phyloP scores from a whole-genome alignment of 2,329 filamentous ascomycete species.

The Pseudonectria foliicola region DNA sequence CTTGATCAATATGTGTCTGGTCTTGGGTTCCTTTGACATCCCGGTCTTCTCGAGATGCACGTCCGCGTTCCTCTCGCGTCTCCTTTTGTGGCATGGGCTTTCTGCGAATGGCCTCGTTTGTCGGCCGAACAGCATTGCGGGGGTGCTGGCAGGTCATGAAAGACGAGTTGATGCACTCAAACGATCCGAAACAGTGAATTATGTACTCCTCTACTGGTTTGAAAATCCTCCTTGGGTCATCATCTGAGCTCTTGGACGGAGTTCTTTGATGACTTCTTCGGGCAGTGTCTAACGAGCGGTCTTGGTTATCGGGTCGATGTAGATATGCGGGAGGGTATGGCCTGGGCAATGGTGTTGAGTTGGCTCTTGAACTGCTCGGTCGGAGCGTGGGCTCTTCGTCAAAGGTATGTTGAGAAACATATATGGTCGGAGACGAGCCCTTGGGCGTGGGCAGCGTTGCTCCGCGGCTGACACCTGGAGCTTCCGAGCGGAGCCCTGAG shows the following conservation, averaged over 20 bases:
- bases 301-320: conserved; percentile 27
- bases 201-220: conserved; percentile 73
- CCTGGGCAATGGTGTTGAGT: conserved; percentile 16
- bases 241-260: conserved; percentile 10
- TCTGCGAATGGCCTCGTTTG: conserved; percentile 20
- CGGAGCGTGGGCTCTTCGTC: conserved; percentile 32
- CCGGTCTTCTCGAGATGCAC: conserved; percentile 25
- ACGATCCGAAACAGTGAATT: conserved; percentile 57
- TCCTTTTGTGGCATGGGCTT: conserved; percentile 19
- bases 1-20: conserved; percentile 11
- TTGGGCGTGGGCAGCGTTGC: conserved; percentile 1
- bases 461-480: conserved; percentile 5
- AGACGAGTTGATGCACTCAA: conserved; percentile 67
- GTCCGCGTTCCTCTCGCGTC: conserved; percentile 30
- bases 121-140: conserved; percentile 25
- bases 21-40: conserved; percentile 8
- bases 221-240: conserved; percentile 57
- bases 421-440: conserved; percentile 13
- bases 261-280: conserved; percentile 10
- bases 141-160: conserved; percentile 47
- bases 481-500: conserved; percentile 4
- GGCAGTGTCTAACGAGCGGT: conserved; percentile 7
- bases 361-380: conserved; percentile 22
- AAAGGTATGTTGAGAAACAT: conserved; percentile 25
- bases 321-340: conserved; percentile 41